Percentiles rank a stretch among this genome's conserved stretches.
Conservation (phyloP, 306 rosid species). For the Cucurbita ficifolia region DNA sequence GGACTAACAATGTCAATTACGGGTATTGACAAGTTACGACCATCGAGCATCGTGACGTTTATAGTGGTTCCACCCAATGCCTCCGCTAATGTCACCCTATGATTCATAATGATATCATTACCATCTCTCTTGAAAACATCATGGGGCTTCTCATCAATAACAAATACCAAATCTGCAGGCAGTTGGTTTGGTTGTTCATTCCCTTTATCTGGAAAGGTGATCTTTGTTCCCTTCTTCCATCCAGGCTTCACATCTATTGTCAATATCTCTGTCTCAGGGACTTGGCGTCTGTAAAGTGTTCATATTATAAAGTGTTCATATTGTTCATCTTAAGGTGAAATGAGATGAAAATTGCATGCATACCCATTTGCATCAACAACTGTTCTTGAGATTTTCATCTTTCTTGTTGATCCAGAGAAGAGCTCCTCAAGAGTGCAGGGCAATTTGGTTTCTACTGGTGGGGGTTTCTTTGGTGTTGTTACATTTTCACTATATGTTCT, state of each 20-base stretch:
- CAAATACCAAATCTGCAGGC: slow-evolving; percentile 75
- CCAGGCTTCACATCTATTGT: slow-evolving; percentile 81
- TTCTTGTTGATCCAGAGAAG: slow-evolving; percentile 79
- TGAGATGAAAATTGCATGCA: neutral
- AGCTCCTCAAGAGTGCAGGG: slow-evolving; percentile 77
- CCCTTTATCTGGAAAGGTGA: slow-evolving; percentile 89
- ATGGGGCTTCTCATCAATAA: slow-evolving; percentile 88
- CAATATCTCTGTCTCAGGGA: slow-evolving; percentile 62
- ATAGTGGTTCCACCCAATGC: slow-evolving; percentile 75
- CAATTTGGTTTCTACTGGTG: slow-evolving; percentile 69
- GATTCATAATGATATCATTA: slow-evolving; percentile 55
- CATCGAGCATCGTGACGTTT: slow-evolving; percentile 38
- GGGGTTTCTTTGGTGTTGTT: slow-evolving; percentile 57
- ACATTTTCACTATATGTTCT: slow-evolving; percentile 32
- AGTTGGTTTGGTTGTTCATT: slow-evolving; percentile 62
- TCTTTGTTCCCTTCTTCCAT: slow-evolving; percentile 95
- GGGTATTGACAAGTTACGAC: slow-evolving; percentile 34
- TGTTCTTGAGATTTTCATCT: slow-evolving; percentile 92
- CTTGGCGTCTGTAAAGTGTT: slow-evolving; percentile 24
- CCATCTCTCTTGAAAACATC: slow-evolving; percentile 56
- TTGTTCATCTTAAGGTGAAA: neutral
- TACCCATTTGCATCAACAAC: slow-evolving; percentile 48
- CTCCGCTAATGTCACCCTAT: slow-evolving; percentile 60
- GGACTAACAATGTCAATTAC: slow-evolving; percentile 68
- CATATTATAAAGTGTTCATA: neutral